These are phyloP conservation scores for Rhizopogon rudus DNA, from an alignment of 768 basidiomycete species.

Conservation along the genomic window DNA sequence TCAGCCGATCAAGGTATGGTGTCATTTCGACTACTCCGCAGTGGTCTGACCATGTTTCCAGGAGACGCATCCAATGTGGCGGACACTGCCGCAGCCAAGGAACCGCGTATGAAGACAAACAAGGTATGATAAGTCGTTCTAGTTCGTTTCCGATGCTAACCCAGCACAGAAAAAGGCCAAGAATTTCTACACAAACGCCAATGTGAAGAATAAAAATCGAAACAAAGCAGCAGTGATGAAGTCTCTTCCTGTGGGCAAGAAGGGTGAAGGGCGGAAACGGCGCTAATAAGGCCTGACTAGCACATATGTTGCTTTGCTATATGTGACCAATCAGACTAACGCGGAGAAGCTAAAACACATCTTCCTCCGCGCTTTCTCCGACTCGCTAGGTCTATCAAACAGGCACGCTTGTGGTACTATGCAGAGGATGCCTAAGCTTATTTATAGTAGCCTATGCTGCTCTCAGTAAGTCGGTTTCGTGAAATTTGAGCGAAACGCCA, in stretches of 20 bases:
- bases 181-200: slow-evolving; percentile 84
- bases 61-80: slow-evolving; percentile 32
- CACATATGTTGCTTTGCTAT: neutral
- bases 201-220: slow-evolving; percentile 86
- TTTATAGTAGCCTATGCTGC: neutral
- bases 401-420: neutral
- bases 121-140: slow-evolving; percentile 47
- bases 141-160: slow-evolving; percentile 4
- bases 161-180: slow-evolving; percentile 66
- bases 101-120: slow-evolving; percentile 88
- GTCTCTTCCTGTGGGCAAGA: slow-evolving; percentile 50
- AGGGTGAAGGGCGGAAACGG: slow-evolving; percentile 36
- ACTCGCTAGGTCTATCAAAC: neutral
- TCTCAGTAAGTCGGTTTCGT: neutral
- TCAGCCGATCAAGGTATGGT: slow-evolving; percentile 18
- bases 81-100: slow-evolving; percentile 32
- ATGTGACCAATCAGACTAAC: slow-evolving; percentile 5
- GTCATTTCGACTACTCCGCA: neutral
- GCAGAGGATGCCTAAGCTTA: too few relatives aligned
- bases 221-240: slow-evolving; percentile 57
- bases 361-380: slow-evolving; percentile 7
- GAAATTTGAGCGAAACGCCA: neutral
- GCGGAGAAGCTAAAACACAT: slow-evolving; percentile 8
- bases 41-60: slow-evolving; percentile 11
- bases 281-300: slow-evolving; percentile 13